Evolutionary conservation across 176 grass and related monocot genomes (phyloP), one percentile per base, ranked within the genome.

Genomic region (Carex myosuroides): DNA sequence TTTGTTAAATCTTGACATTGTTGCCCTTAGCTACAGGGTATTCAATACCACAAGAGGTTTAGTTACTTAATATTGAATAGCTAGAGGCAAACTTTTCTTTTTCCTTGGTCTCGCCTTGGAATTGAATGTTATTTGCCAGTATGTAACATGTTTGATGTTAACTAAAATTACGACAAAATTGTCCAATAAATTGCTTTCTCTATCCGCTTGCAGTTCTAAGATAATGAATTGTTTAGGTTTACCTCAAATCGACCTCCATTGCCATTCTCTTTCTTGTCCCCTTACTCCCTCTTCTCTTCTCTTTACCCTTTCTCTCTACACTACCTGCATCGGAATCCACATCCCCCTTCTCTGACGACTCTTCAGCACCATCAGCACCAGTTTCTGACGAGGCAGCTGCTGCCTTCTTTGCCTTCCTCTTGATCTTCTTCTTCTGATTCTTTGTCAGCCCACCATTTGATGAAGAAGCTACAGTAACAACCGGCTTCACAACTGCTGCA

Each of bases 401-500:
- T 42, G 81, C 90, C 70, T 87, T 88, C 64, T 94, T 99, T 3
- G 90, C 97, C 85, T 99, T 96, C 71, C 70, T 93, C 85, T 90
- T 86, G 53, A 96, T 92, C 84, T 99, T 99, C 89, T 99, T 99
- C 93, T 99, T 99, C 53, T 99, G 97, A 60, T 89, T 96, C 74
- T 75, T 90, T 0, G 88, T 92, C 65, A 96, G 86, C 21, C 88
- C 93, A 71, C 91, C 93, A 86, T 87, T 94, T 22, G 12, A 67
- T 50, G 67, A 84, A 80, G 87, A 52, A 46, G 73, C 85, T 60
- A 57, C 85, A 16, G 81, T 59, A 21, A 78, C 61, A 61, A 82
- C 91, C 8, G 24, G 80, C 48, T 83, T 83, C 13, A 3, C n/a
- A 33, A 11, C 60, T 30, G 13, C 13, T 66, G 39, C 42, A 53